A percentile compares a stretch with the other conserved stretches of the same genome.
Conservation (phyloP, 2,329 filamentous ascomycete species). For the Colletotrichum tamarilloi region DNA sequence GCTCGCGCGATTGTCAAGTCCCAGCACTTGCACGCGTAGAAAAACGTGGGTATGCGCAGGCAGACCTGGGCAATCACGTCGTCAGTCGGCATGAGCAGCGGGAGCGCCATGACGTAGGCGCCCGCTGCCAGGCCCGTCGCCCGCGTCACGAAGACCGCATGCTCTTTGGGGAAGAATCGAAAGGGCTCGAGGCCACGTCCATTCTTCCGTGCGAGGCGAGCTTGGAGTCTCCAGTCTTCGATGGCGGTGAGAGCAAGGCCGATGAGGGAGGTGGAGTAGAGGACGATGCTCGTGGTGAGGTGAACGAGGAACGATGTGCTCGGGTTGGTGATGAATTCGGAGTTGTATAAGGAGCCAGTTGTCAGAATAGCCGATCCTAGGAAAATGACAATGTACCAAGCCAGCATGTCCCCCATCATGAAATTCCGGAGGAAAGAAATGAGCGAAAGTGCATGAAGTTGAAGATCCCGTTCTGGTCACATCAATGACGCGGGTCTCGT, state of each 20-base stretch:
- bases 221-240: not conserved
- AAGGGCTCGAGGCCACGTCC: not conserved
- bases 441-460: not conserved
- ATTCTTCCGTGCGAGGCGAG: not conserved
- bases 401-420: not conserved
- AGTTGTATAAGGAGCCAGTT: not conserved
- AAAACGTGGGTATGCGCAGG: not conserved
- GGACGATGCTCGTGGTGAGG: not conserved
- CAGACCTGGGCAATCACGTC: not conserved
- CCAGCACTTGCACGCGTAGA: not conserved
- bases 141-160: not conserved
- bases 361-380: not conserved
- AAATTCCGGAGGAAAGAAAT: not conserved
- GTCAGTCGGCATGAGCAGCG: not conserved
- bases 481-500: not conserved
- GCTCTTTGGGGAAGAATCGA: not conserved
- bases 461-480: not conserved
- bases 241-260: not conserved
- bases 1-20: not conserved
- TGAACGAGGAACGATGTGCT: not conserved
- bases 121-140: not conserved
- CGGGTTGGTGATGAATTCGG: not conserved
- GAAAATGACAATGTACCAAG: not conserved
- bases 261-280: not conserved
- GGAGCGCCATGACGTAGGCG: not conserved